Base-by-base conservation (phyloP, 345 rosid species). In the Ailanthus altissimus region DNA sequence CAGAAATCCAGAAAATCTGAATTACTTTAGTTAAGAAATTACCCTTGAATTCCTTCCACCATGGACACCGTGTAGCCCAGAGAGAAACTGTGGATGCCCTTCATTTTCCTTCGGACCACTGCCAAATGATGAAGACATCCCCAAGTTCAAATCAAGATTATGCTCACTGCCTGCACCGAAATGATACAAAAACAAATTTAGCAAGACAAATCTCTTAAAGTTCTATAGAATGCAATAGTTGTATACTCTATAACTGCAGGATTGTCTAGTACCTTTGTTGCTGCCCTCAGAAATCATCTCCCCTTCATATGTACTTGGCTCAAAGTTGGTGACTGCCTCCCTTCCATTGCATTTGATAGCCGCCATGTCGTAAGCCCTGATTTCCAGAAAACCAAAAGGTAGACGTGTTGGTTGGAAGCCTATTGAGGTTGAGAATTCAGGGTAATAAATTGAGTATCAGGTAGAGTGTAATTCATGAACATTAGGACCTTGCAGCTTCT, bases 401-500 rank as follows among this genome's bases (percentile, higher is more conserved):
- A 84, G 71, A 86, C 46, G 83, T 82, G 89, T 86, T 85, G 88
- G 86, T 83, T 81, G 72, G 81, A 77, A 78, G 81, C 70, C 64
- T 64, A 83, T 86, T 86, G 77, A 77, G 81, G 83, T 78, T 81
- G 82, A 82, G 83, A 80, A 84, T 81, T 85, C 80, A 89, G 81
- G 82, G 79, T 81, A 82, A 85, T 77, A 86, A 84, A 83, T 79
- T 74, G 75, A 86, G 79, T 75, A 89, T 78, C 86, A 80, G 64
- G 86, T 65, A 86, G 82, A 82, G 80, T 78, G 83, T 85, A 81
- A 88, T 80, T 85, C 84, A 82, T 86, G 88, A 89, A 91, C 92
- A 88, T 84, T 78, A 86, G 83, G 92, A 93, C 98, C 98, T 94
- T 91, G 97, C 98, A 88, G 97, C 98, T 86, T 93, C 95, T 88